Conservation (phyloP, 2,329 filamentous ascomycete species). For the Xylogone sp. region DNA sequence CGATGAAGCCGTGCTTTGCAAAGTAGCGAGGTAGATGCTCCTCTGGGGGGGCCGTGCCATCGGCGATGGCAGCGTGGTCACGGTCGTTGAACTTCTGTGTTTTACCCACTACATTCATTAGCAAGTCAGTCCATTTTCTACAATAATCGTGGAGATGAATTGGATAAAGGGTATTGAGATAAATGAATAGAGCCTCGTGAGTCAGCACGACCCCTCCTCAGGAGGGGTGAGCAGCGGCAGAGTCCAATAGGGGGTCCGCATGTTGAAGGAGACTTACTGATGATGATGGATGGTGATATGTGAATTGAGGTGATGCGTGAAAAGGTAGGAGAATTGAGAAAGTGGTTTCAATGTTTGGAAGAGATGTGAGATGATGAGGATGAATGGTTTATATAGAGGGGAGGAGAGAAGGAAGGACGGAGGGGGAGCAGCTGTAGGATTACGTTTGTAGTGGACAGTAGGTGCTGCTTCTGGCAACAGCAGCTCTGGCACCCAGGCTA, state of each 20-base stretch:
- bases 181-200: not conserved
- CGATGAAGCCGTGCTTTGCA: conserved; percentile 77
- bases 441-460: not conserved
- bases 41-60: conserved; percentile 65
- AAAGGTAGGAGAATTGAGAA: conserved; percentile 3
- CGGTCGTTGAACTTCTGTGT: conserved; percentile 95
- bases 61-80: conserved; percentile 76
- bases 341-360: conserved; percentile 2
- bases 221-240: not conserved
- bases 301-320: conserved; percentile 1
- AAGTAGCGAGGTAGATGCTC: conserved; percentile 89
- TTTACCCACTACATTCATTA: conserved; percentile 73
- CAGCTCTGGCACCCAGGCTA: not conserved
- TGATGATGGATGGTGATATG: conserved; percentile 11
- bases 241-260: conserved; percentile 11
- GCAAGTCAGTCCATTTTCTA: not conserved
- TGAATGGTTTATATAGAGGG: conserved; percentile 11
- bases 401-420: conserved; percentile 2
- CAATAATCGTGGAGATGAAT: not conserved
- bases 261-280: conserved; percentile 18
- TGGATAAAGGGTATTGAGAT: not conserved
- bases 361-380: conserved; percentile 5
- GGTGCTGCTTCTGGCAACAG: not conserved
- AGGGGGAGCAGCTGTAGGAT: conserved; percentile 3
- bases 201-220: not conserved